Percentiles rank a stretch among this genome's conserved stretches.
Evolutionary conservation across 176 grass and related monocot species (phyloP).

Genomic region (Pontederia crassipes): DNA sequence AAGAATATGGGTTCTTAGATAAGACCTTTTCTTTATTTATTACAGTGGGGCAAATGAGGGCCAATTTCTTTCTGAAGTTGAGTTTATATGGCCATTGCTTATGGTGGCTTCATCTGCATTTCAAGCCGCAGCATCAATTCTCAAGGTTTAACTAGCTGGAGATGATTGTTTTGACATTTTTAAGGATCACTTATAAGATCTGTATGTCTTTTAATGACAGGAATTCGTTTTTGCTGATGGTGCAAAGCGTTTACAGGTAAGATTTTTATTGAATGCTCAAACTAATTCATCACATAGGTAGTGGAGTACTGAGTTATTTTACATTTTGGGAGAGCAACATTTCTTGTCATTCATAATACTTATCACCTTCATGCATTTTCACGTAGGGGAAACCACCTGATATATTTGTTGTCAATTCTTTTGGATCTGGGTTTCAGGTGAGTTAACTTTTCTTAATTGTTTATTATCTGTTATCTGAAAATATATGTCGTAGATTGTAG

Average conservation of each 20-base stretch:
- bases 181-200: background rate
- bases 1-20: no score
- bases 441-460: slow-evolving; percentile 14
- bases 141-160: slow-evolving; percentile 50
- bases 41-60: slow-evolving; percentile 57
- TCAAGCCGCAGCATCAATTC: slow-evolving; percentile 83
- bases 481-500: slow-evolving; percentile 1
- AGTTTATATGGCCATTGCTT: slow-evolving; percentile 66
- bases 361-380: slow-evolving; percentile 8
- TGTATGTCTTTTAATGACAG: slow-evolving; percentile 18
- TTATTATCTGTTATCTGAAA: background rate
- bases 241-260: slow-evolving; percentile 69
- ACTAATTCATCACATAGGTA: background rate
- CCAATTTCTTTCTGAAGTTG: slow-evolving; percentile 47
- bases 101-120: slow-evolving; percentile 74
- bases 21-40: slow-evolving; percentile 10
- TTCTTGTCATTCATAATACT: background rate
- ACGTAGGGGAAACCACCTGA: slow-evolving; percentile 69
- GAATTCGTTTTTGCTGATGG: slow-evolving; percentile 97
- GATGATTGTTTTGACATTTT: background rate
- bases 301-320: background rate
- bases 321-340: background rate
- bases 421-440: slow-evolving; percentile 96
- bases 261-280: slow-evolving; percentile 9
- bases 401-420: slow-evolving; percentile 96